phyloP scores from a whole-genome alignment of 495 filamentous ascomycete species.

The Hyaloscypha variabilis region DNA sequence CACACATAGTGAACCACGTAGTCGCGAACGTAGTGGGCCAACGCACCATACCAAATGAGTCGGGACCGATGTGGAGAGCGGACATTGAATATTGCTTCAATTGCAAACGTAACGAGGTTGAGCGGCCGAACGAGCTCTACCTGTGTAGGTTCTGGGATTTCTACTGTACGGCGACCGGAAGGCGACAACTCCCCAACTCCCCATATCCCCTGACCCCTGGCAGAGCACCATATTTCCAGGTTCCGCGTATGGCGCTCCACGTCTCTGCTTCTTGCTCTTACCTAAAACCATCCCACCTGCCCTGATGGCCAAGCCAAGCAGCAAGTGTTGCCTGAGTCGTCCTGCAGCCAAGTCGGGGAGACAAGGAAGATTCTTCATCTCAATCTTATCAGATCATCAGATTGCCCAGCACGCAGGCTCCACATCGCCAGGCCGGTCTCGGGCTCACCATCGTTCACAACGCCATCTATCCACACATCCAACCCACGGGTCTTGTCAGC shows the following conservation, averaged over 20 bases:
- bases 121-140: not conserved
- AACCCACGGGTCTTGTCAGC: too few relatives aligned
- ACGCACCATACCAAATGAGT: not conserved
- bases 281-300: conserved; percentile 6
- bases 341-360: not conserved
- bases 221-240: too few relatives aligned
- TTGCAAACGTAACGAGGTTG: not conserved
- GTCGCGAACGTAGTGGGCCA: not conserved
- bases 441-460: not conserved
- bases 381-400: conserved; percentile 26
- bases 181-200: too few relatives aligned
- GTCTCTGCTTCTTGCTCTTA: not conserved
- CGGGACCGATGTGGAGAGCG: not conserved
- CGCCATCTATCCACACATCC: not conserved
- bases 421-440: conserved; percentile 6
- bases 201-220: not conserved
- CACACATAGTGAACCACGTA: not conserved
- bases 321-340: not conserved
- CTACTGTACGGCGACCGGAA: not conserved
- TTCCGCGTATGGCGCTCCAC: not conserved
- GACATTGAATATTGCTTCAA: not conserved
- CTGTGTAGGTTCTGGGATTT: too few relatives aligned
- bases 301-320: not conserved
- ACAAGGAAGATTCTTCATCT: conserved; percentile 23
- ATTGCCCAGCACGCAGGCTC: conserved; percentile 2